Evolutionary conservation across 768 basidiomycete genomes (phyloP).

Genomic region (Agaricus subrufescens): DNA sequence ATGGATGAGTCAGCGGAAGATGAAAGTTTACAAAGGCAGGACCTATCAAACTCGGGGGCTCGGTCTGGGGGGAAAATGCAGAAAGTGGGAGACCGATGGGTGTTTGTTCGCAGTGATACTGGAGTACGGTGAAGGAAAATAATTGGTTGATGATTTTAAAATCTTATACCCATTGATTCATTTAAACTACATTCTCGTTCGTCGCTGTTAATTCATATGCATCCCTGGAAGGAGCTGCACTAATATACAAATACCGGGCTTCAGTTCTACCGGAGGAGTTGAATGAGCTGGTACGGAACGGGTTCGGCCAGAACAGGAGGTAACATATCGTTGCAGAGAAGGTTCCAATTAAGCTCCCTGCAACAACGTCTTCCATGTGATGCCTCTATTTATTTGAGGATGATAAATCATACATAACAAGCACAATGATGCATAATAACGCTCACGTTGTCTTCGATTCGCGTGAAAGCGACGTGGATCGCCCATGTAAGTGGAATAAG

Average conservation of each 20-base stretch:
- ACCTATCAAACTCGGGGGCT: slow-evolving; percentile 6
- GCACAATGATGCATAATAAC: not conserved
- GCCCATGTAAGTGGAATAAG: slow-evolving; percentile 53
- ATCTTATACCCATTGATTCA: slow-evolving; percentile 16
- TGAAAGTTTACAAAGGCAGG: slow-evolving; percentile 5
- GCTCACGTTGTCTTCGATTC: slow-evolving; percentile 64
- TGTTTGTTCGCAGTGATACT: slow-evolving; percentile 50
- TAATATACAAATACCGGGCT: slow-evolving; percentile 40
- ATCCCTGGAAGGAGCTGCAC: slow-evolving; percentile 22
- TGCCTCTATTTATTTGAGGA: slow-evolving; percentile 40
- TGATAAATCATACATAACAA: slow-evolving; percentile 1
- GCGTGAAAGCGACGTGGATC: slow-evolving; percentile 54
- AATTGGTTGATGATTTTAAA: slow-evolving; percentile 9
- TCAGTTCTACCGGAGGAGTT: slow-evolving; percentile 21
- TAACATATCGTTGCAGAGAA: slow-evolving; percentile 46
- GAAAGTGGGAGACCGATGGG: slow-evolving; percentile 67
- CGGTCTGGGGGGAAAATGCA: slow-evolving; percentile 52
- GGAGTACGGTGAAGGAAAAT: slow-evolving; percentile 19
- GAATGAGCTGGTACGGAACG: slow-evolving; percentile 42
- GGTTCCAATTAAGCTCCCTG: slow-evolving; percentile 55
- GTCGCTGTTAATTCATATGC: slow-evolving; percentile 44
- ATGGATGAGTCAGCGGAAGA: slow-evolving; percentile 12
- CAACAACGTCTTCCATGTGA: slow-evolving; percentile 66
- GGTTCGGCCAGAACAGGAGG: slow-evolving; percentile 62
- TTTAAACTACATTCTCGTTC: slow-evolving; percentile 32